phyloP scores from a whole-genome alignment of 2,329 filamentous ascomycete genomes.

The Malbranchea zuffiana region DNA sequence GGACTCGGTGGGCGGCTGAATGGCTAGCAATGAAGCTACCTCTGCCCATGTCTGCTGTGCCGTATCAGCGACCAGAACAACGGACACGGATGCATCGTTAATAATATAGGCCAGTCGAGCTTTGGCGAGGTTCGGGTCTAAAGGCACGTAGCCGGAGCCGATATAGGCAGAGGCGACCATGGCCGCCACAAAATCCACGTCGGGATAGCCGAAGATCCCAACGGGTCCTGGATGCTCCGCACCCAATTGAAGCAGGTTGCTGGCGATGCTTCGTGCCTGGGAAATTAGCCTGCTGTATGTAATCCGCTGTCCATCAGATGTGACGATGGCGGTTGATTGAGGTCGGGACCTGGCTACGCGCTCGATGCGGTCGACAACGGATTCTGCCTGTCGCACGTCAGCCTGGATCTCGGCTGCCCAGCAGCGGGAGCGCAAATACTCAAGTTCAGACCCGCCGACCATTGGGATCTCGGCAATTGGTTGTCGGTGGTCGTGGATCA shows the following conservation, averaged over 20 bases:
- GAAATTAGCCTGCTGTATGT: conserved; percentile 15
- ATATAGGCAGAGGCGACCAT: conserved; percentile 15
- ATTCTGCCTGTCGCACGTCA: conserved; percentile 16
- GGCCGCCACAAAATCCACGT: conserved; percentile 16
- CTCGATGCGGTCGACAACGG: conserved; percentile 13
- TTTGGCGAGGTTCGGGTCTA: conserved; percentile 18
- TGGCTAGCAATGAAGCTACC: too few species aligned
- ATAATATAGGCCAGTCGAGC: conserved; percentile 19
- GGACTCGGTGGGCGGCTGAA: too few species aligned
- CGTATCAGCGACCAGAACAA: too few species aligned
- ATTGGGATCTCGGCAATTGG: conserved; percentile 18
- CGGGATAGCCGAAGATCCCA: conserved; percentile 17
- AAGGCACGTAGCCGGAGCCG: conserved; percentile 13
- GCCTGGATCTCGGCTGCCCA: conserved; percentile 13
- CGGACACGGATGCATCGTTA: too few species aligned
- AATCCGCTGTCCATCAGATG: conserved; percentile 16
- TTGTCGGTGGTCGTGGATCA: conserved; percentile 19
- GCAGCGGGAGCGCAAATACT: conserved; percentile 14
- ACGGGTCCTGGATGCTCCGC: conserved; percentile 15
- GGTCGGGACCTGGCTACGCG: conserved; percentile 13
- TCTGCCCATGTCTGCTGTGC: too few species aligned
- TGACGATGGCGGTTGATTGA: conserved; percentile 15
- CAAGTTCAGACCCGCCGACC: conserved; percentile 18
- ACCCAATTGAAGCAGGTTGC: conserved; percentile 10
- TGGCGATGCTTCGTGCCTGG: conserved; percentile 15